A percentile compares a stretch with the other conserved stretches of the same genome.
Evolutionary conservation across 176 grass and related monocot species (phyloP).

Genomic region (Triticum dicoccoides): DNA sequence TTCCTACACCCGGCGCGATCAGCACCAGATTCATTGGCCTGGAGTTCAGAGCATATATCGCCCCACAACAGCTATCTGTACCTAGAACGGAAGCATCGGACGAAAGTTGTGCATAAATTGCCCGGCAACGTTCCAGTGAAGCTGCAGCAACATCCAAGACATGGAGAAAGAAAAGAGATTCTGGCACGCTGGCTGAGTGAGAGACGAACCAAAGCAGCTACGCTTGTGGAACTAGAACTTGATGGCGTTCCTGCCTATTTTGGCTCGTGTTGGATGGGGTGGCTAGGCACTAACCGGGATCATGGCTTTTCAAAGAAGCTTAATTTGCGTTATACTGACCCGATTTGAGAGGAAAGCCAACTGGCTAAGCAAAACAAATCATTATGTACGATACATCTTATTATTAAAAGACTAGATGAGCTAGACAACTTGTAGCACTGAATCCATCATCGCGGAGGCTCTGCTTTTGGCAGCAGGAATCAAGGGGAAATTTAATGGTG

Average conservation of each 20-base stretch:
- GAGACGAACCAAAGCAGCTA: background rate
- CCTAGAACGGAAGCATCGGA: conserved; percentile 20
- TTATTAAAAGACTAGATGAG: background rate
- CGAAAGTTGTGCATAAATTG: background rate
- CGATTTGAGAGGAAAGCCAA: background rate
- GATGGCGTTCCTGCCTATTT: conserved; percentile 8
- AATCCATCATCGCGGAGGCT: background rate
- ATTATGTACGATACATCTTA: background rate
- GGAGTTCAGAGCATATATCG: too few relatives aligned
- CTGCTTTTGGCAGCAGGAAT: background rate
- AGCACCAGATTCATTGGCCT: background rate
- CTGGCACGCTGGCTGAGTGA: background rate
- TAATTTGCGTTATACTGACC: background rate
- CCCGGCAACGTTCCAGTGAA: background rate
- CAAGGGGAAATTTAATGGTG: background rate
- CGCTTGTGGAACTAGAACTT: background rate
- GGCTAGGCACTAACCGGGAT: background rate
- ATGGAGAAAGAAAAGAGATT: background rate
- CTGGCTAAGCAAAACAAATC: background rate
- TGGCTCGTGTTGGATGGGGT: background rate
- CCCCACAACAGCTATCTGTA: background rate
- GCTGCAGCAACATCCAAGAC: background rate
- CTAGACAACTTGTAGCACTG: background rate
- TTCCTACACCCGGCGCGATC: background rate
- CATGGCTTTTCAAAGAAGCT: background rate